These are phyloP conservation scores for Eucalyptus regnans DNA, from an alignment of 345 rosid genomes.

Conservation along the genomic window DNA sequence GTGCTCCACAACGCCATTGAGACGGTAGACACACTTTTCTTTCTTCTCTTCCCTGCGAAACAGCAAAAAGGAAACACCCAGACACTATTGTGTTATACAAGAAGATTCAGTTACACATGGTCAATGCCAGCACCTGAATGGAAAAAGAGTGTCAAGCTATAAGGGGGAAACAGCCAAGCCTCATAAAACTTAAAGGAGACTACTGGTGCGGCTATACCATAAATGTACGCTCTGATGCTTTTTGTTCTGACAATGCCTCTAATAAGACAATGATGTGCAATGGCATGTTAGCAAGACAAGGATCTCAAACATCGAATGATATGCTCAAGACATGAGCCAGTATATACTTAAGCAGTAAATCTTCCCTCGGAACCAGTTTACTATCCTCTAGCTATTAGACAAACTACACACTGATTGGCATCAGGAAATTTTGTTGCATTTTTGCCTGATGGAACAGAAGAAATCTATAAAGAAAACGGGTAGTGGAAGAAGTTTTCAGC, in stretches of 20 bases:
- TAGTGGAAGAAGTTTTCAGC: background rate
- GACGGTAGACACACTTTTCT: constrained; percentile 33
- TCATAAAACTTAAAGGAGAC: background rate
- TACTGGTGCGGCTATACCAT: background rate
- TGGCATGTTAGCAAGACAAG: background rate
- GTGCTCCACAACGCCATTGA: constrained; percentile 87
- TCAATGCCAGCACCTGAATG: background rate
- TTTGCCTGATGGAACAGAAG: background rate
- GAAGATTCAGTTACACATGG: background rate
- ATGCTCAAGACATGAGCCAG: background rate
- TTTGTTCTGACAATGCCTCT: background rate
- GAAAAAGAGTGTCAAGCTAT: background rate
- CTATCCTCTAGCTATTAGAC: background rate
- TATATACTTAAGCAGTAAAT: background rate
- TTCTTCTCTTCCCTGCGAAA: constrained; percentile 24
- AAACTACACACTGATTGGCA: background rate
- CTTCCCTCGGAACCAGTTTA: background rate
- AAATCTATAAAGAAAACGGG: background rate
- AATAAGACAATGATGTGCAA: background rate
- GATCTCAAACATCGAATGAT: background rate
- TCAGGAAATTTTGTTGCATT: background rate
- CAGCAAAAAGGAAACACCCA: background rate
- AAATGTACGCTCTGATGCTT: background rate
- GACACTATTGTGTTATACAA: background rate
- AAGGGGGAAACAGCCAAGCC: background rate